Conservation (phyloP, 495 filamentous ascomycete genomes). For the Penicillium macrosclerotiorum region DNA sequence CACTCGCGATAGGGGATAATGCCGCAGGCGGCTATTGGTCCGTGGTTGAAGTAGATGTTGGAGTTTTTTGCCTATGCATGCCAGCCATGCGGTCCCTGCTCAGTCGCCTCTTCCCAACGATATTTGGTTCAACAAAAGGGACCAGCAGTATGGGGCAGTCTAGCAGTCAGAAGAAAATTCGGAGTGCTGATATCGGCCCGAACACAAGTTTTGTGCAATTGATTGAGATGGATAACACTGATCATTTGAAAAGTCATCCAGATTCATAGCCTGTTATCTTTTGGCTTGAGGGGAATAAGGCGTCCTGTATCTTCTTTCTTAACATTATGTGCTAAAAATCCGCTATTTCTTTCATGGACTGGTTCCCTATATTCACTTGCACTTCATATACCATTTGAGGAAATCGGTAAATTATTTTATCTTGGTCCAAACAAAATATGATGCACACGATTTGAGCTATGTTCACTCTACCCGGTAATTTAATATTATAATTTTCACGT, state of each 20-base stretch:
- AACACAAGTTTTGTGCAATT: slow-evolving; percentile 2
- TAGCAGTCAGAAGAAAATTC: slow-evolving; percentile 1
- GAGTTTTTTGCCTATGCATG: slow-evolving; percentile 20
- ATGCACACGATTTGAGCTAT: too few species aligned
- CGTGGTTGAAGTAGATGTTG: slow-evolving; percentile 20
- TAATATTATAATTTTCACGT: too few species aligned
- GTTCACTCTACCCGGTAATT: too few species aligned
- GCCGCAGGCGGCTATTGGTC: slow-evolving; percentile 17
- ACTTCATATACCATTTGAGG: too few species aligned
- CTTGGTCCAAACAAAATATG: too few species aligned
- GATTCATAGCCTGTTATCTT: too few species aligned
- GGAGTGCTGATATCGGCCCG: background rate
- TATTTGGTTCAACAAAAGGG: slow-evolving; percentile 1
- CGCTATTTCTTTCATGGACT: too few species aligned
- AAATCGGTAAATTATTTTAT: too few species aligned
- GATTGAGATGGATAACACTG: background rate
- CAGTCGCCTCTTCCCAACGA: background rate
- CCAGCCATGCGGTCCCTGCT: slow-evolving; percentile 15
- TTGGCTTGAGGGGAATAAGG: too few species aligned
- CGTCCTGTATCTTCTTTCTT: too few species aligned
- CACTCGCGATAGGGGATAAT: slow-evolving; percentile 13
- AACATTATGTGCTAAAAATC: too few species aligned
- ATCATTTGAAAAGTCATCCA: background rate
- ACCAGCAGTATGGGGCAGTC: background rate
- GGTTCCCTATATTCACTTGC: too few species aligned